A percentile compares a stretch with the other conserved stretches of the same genome.
These are phyloP conservation scores for Diaporthe caulivora DNA, from an alignment of 2,329 filamentous ascomycete genomes.

Conservation along the genomic window DNA sequence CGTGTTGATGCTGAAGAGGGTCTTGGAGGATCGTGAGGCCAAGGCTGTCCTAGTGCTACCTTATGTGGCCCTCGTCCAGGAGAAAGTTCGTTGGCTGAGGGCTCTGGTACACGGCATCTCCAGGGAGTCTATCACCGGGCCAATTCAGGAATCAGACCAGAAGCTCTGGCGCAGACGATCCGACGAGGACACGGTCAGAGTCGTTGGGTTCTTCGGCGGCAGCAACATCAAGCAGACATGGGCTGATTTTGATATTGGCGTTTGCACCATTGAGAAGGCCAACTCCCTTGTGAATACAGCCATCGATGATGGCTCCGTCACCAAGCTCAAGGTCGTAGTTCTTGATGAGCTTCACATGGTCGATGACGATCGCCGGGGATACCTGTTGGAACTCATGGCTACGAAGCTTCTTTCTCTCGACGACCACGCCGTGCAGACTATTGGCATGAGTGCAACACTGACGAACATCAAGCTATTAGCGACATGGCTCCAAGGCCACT, in stretches of 20 bases:
- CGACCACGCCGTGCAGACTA: conserved; percentile 74
- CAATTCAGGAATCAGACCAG: conserved; percentile 50
- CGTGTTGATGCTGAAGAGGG: conserved; percentile 78
- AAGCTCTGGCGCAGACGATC: conserved; percentile 66
- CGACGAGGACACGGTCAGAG: conserved; percentile 70
- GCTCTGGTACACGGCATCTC: conserved; percentile 72
- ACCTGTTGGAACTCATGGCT: conserved; percentile 79
- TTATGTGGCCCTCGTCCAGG: conserved; percentile 84
- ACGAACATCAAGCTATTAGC: conserved; percentile 80
- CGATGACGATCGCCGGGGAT: conserved; percentile 80
- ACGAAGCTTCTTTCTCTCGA: conserved; percentile 78
- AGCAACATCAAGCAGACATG: conserved; percentile 76
- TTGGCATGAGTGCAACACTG: conserved; percentile 85
- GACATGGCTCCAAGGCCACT: conserved; percentile 77
- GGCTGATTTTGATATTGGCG: conserved; percentile 81
- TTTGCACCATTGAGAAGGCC: conserved; percentile 87
- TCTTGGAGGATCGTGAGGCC: conserved; percentile 71
- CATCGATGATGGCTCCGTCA: conserved; percentile 77
- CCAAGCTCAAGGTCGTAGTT: conserved; percentile 75
- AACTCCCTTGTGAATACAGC: conserved; percentile 80
- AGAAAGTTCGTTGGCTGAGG: conserved; percentile 81
- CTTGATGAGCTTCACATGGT: conserved; percentile 88
- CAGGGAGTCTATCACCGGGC: conserved; percentile 50
- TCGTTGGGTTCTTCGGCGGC: conserved; percentile 82
- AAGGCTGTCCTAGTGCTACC: conserved; percentile 81